A percentile compares a stretch with the other conserved stretches of the same genome.
phyloP scores from a whole-genome alignment of 2,329 filamentous ascomycete genomes.

The Fusarium verticillioides region DNA sequence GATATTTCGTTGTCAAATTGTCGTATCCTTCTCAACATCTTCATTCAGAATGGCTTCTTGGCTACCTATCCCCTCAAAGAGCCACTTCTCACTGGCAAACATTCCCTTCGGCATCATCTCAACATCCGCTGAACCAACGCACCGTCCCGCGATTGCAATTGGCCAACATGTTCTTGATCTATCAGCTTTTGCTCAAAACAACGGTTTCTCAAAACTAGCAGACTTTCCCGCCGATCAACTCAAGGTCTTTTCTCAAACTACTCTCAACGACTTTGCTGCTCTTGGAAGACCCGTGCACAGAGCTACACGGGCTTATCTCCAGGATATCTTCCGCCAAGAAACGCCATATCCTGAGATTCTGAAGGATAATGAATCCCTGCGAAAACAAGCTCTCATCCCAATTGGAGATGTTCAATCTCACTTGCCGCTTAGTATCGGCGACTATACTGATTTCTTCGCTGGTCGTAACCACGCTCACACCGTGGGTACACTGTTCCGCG shows the following conservation, averaged over 20 bases:
- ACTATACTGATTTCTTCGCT: constrained; percentile 88
- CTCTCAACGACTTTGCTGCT: constrained; percentile 49
- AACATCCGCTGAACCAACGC: constrained; percentile 63
- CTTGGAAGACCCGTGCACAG: constrained; percentile 75
- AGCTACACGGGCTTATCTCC: constrained; percentile 75
- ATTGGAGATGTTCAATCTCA: constrained; percentile 67
- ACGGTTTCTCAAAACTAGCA: constrained; percentile 52
- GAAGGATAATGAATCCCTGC: constrained; percentile 49
- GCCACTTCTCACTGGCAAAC: constrained; percentile 69
- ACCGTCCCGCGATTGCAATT: constrained; percentile 76
- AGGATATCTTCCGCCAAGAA: constrained; percentile 67
- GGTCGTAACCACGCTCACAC: constrained; percentile 79
- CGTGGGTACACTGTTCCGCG: constrained; percentile 77
- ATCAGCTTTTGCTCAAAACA: constrained; percentile 63
- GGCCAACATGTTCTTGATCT: constrained; percentile 78
- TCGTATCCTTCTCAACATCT: neutral
- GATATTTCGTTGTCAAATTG: neutral
- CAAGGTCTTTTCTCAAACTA: constrained; percentile 44
- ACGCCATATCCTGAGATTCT: constrained; percentile 54
- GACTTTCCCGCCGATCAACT: constrained; percentile 41
- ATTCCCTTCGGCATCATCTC: constrained; percentile 86
- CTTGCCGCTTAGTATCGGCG: constrained; percentile 79
- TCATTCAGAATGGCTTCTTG: constrained; percentile 15
- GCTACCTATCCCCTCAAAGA: constrained; percentile 3
- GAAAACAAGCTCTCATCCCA: constrained; percentile 45